Evolutionary conservation across 176 grass and related monocot species (phyloP).

Genomic region (Panicum miliaceum): DNA sequence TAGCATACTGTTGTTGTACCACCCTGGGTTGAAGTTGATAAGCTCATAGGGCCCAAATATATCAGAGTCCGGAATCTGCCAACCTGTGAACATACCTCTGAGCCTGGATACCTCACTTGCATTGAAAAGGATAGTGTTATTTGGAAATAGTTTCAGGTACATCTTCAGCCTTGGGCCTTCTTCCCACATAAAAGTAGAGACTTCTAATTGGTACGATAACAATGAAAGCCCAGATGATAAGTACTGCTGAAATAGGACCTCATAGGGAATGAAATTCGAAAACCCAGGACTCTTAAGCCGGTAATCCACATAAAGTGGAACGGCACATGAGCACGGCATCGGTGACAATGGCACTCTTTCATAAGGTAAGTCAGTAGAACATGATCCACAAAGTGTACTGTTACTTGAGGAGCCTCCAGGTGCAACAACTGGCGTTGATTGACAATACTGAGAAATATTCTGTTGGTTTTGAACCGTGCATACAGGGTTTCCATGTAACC

Average conservation of each 20-base stretch:
- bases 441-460: slow-evolving; percentile 59
- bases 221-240: slow-evolving; percentile 57
- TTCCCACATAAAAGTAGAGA: slow-evolving; percentile 63
- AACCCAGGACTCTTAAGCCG: slow-evolving; percentile 83
- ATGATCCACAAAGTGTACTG: slow-evolving; percentile 35
- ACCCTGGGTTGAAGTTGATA: slow-evolving; percentile 53
- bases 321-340: slow-evolving; percentile 43
- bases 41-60: slow-evolving; percentile 88
- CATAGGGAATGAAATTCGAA: slow-evolving; percentile 58
- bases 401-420: slow-evolving; percentile 11
- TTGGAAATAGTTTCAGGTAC: slow-evolving; percentile 66
- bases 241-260: slow-evolving; percentile 53
- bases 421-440: not conserved
- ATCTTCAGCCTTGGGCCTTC: slow-evolving; percentile 75
- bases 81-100: slow-evolving; percentile 69
- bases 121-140: slow-evolving; percentile 35
- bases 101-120: slow-evolving; percentile 54
- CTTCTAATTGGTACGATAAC: slow-evolving; percentile 49
- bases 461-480: slow-evolving; percentile 49
- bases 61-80: slow-evolving; percentile 63
- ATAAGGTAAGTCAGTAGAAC: slow-evolving; percentile 29
- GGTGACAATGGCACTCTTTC: slow-evolving; percentile 52
- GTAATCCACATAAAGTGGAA: slow-evolving; percentile 57
- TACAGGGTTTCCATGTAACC: slow-evolving; percentile 74
- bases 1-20: slow-evolving; percentile 56